These are phyloP conservation scores for Arachnomyces sp. DNA, from an alignment of 2,329 filamentous ascomycete genomes.

Conservation along the genomic window DNA sequence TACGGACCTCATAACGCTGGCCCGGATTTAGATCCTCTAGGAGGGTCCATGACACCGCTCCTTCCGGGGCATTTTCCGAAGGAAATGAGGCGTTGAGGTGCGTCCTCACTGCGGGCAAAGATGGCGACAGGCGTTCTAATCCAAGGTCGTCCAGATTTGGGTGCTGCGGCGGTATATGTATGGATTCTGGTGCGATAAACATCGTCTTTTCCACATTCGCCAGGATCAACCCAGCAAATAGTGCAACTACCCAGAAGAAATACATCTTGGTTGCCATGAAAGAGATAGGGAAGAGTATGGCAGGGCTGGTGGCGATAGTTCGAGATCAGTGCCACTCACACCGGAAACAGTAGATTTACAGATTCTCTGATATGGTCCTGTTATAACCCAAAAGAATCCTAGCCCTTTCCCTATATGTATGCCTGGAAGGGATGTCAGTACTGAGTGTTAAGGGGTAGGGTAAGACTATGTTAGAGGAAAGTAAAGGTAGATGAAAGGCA, in stretches of 20 bases:
- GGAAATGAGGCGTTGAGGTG: slow-evolving; percentile 63
- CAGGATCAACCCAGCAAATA: slow-evolving; percentile 17
- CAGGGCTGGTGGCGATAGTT: slow-evolving; percentile 1
- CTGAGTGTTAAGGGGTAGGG: too few species aligned
- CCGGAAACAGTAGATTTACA: too few species aligned
- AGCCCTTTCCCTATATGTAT: too few species aligned
- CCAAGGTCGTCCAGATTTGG: slow-evolving; percentile 54
- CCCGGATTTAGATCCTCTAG: slow-evolving; percentile 62
- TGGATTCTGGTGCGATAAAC: slow-evolving; percentile 63
- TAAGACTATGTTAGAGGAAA: too few species aligned
- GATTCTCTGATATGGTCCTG: too few species aligned
- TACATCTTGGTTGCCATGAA: slow-evolving; percentile 10
- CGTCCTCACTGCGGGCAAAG: slow-evolving; percentile 51
- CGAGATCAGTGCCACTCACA: too few species aligned
- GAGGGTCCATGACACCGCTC: slow-evolving; percentile 68
- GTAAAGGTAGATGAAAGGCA: too few species aligned
- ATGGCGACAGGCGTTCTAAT: slow-evolving; percentile 58
- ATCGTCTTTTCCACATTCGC: slow-evolving; percentile 90
- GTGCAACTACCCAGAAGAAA: slow-evolving; percentile 12
- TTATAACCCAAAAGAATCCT: too few species aligned
- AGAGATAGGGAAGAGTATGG: too few species aligned
- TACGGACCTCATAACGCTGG: slow-evolving; percentile 79
- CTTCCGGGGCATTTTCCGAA: slow-evolving; percentile 43
- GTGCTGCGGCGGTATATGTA: slow-evolving; percentile 49
- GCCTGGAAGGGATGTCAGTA: neutral